These are phyloP conservation scores for Teunomyces gatunensis DNA, from an alignment of 805 yeast species.

Conservation along the genomic window DNA sequence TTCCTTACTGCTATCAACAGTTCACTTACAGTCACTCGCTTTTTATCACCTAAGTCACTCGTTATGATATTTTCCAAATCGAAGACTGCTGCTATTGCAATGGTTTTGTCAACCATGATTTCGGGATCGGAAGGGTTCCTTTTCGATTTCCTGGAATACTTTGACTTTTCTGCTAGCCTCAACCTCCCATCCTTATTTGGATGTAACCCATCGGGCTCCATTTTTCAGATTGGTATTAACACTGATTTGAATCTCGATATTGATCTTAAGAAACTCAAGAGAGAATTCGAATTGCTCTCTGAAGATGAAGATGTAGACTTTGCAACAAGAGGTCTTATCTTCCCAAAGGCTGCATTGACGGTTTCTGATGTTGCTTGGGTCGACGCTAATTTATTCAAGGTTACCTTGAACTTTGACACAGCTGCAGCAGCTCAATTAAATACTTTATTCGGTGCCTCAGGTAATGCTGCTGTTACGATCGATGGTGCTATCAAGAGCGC, in stretches of 20 bases:
- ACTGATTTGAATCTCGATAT: constrained; percentile 10
- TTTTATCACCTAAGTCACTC: not conserved
- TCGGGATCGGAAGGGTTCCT: constrained; percentile 6
- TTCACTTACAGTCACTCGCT: constrained; percentile 6
- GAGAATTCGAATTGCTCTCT: constrained; percentile 3
- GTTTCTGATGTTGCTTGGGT: constrained; percentile 16
- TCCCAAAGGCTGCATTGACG: constrained; percentile 16
- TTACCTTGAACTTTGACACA: constrained; percentile 17
- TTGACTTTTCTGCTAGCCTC: constrained; percentile 9
- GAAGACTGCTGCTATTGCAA: constrained; percentile 12
- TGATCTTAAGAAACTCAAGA: constrained; percentile 9
- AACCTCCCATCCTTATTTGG: constrained; percentile 6
- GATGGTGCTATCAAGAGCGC: not conserved
- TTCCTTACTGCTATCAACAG: not conserved
- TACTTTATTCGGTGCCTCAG: constrained; percentile 7
- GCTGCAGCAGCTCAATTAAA: constrained; percentile 13
- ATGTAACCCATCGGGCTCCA: constrained; percentile 7
- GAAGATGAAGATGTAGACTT: not conserved
- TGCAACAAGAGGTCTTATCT: constrained; percentile 7
- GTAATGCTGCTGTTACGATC: constrained; percentile 7
- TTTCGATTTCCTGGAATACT: constrained; percentile 7
- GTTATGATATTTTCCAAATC: constrained; percentile 13
- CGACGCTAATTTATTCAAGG: constrained; percentile 16
- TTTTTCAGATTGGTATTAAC: constrained; percentile 12
- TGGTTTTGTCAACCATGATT: constrained; percentile 9